Evolutionary conservation across 192 early-diverging fungal genomes (phyloP).

Genomic region (Backusella circina): DNA sequence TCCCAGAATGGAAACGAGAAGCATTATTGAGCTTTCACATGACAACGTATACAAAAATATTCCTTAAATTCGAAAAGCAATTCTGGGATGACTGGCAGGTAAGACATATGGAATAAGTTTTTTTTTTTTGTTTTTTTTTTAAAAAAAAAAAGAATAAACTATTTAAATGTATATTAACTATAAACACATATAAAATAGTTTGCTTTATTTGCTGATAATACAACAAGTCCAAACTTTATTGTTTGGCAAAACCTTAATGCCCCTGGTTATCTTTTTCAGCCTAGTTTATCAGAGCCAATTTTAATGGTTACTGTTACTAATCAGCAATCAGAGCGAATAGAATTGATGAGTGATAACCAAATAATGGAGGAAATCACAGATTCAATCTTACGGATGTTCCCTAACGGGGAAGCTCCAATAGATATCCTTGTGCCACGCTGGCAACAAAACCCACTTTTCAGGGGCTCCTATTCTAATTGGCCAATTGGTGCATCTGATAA

Average conservation of each 20-base stretch:
- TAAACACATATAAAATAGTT: conserved; percentile 7
- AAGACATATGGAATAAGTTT: neutral
- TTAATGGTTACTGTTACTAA: conserved; percentile 31
- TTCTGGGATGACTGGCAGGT: conserved; percentile 40
- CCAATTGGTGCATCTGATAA: conserved; percentile 22
- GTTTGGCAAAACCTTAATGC: conserved; percentile 26
- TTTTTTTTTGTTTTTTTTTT: no score
- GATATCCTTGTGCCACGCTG: conserved; percentile 37
- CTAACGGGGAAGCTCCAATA: conserved; percentile 11
- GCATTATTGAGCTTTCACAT: conserved; percentile 38
- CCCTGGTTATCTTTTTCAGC: conserved; percentile 14
- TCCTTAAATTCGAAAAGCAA: conserved; percentile 30
- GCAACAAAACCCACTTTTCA: conserved; percentile 35
- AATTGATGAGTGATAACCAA: conserved; percentile 9
- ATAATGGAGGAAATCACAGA: conserved; percentile 13
- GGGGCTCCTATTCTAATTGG: conserved; percentile 41
- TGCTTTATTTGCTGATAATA: conserved; percentile 27
- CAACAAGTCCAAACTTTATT: conserved; percentile 4
- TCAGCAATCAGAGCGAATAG: conserved; percentile 19
- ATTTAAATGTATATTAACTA: neutral
- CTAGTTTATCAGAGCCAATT: conserved; percentile 13
- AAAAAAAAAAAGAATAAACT: neutral
- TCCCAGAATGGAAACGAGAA: conserved; percentile 40
- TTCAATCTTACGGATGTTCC: conserved; percentile 24
- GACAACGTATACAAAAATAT: conserved; percentile 39